Evolutionary conservation across 768 basidiomycete genomes (phyloP).

Genomic region (Inosperma sp.): DNA sequence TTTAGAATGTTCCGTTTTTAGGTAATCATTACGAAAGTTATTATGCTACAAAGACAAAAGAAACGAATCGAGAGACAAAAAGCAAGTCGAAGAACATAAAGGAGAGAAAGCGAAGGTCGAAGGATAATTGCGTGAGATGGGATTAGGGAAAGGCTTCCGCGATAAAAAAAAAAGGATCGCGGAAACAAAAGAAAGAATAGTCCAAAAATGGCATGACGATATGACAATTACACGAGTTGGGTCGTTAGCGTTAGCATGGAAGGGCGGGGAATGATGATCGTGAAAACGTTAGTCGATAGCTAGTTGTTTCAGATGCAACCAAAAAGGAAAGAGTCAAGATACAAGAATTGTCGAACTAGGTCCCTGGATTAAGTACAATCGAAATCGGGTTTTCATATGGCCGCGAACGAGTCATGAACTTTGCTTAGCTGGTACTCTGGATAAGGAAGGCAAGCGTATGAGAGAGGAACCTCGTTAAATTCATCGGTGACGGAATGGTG

Average conservation of each 20-base stretch:
- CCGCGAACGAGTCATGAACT: conserved; percentile 42
- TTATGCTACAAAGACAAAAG: neutral
- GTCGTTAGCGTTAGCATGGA: conserved; percentile 9
- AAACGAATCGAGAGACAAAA: neutral
- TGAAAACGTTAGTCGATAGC: conserved; percentile 6
- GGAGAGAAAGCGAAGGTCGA: conserved; percentile 8
- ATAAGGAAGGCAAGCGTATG: neutral
- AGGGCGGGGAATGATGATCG: conserved; percentile 6
- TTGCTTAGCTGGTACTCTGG: conserved; percentile 44
- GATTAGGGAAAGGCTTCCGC: conserved; percentile 8
- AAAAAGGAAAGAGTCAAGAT: neutral
- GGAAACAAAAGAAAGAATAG: conserved; percentile 12
- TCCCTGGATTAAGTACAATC: conserved; percentile 5
- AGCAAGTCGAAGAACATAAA: conserved; percentile 5
- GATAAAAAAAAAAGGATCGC: conserved; percentile 7
- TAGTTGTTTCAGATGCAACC: no score
- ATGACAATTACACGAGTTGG: conserved; percentile 11
- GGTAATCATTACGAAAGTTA: conserved; percentile 5
- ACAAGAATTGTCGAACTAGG: neutral
- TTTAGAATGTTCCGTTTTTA: neutral
- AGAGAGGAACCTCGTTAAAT: conserved; percentile 1
- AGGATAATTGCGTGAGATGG: conserved; percentile 5
- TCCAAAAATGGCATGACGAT: conserved; percentile 2
- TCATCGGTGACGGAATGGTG: conserved; percentile 1
- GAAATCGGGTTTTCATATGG: conserved; percentile 22